Conservation (phyloP, 352 stramenopile genomes). For the Pythium vanterpoolii region DNA sequence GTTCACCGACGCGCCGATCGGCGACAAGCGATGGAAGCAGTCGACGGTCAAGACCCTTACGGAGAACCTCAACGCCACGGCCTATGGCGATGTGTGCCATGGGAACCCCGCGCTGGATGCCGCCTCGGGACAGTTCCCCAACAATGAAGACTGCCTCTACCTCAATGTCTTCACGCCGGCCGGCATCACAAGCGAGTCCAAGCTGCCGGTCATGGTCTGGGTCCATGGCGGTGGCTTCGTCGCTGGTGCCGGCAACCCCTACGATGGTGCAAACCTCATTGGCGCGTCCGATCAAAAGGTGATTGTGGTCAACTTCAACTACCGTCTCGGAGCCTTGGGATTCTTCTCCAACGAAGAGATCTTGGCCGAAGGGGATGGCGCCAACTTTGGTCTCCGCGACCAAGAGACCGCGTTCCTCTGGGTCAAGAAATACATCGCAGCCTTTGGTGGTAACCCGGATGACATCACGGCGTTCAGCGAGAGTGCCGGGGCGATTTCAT, state of each 20-base stretch:
- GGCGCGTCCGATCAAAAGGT: constrained; percentile 18
- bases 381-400: constrained; percentile 29
- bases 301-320: constrained; percentile 36
- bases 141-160: constrained; percentile 36
- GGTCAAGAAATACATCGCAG: constrained; percentile 33
- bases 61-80: constrained; percentile 5
- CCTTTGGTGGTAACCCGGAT: constrained; percentile 33
- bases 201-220: constrained; percentile 34
- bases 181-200: constrained; percentile 14
- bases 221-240: constrained; percentile 33
- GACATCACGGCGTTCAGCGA: constrained; percentile 28
- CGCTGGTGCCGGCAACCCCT: constrained; percentile 4
- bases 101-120: constrained; percentile 3
- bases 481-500: constrained; percentile 12
- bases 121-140: background rate
- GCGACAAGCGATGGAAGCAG: no score
- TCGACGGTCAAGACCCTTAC: no score
- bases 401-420: constrained; percentile 30
- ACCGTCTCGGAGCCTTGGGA: constrained; percentile 16
- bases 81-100: constrained; percentile 10
- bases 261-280: constrained; percentile 12
- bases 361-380: background rate
- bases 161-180: constrained; percentile 34
- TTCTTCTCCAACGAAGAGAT: background rate
- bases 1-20: no score